Base-by-base conservation (phyloP, 2,329 filamentous ascomycete species). In the Colletotrichum endophyticum region DNA sequence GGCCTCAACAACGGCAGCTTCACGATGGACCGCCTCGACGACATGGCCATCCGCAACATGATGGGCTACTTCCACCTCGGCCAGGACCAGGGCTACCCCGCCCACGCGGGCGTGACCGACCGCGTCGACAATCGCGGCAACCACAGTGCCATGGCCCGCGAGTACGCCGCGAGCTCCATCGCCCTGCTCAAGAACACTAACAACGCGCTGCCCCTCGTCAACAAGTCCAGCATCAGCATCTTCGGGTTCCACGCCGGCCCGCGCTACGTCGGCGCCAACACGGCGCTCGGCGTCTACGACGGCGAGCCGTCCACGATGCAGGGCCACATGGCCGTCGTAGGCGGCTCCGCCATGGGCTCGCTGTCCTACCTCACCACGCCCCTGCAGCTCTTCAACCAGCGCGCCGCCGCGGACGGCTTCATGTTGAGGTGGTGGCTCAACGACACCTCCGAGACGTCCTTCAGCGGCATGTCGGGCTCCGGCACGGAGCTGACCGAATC, bases 121-220 rank as follows among this genome's bases (percentile, higher is more conserved):
- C 95, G 91, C 79, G 91, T 96, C 75, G 86, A 93, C 62, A 91
- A 91, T 0, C 90, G 91, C 73, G 87, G 82, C 3, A 86, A 90
- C 77, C 90, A 91, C 77, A 85, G 86, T 25, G 80, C 82, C 6
- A 78, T 91, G 1, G 91, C 89, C 1, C 86, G 88, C 5, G 84
- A 89, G 73, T 83, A 88, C 1, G 83, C 86, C 2, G 87, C 89
- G 0, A 87, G 89, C 12, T 92, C 92, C 4, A 92, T 95, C 16
- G 94, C 95, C 2, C 87, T 96, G 19, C 85, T 96, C 59, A 95
- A 95, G 85, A 96, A 96, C 78, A 89, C 94, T 11, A 89, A 89
- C 44, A 86, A 86, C 12, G 82, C 93, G 0, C 86, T 96, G 1
- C 94, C 94, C 1, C 83, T 94, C 3, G 90, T 88, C 66, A 87